Percentiles rank a stretch among this genome's conserved stretches.
Evolutionary conservation across 805 yeast genomes (phyloP).

Genomic region (Brettanomyces naardenensis): DNA sequence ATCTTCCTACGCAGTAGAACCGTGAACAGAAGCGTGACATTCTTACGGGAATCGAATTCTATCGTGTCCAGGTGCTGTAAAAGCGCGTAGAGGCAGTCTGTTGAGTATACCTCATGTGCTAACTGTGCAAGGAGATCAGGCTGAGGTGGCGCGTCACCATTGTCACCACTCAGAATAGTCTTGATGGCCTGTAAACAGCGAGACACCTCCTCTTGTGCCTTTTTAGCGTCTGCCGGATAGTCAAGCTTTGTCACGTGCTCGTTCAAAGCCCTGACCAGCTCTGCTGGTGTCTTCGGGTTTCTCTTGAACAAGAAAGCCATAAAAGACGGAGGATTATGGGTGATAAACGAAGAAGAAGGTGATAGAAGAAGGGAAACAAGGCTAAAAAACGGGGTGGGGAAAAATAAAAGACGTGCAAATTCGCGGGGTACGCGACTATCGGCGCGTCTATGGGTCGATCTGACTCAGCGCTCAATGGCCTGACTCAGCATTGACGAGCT

Average conservation of each 20-base stretch:
- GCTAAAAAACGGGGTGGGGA: neutral
- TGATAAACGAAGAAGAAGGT: neutral
- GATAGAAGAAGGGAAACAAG: neutral
- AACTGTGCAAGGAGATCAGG: slow-evolving; percentile 70
- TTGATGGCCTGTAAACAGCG: slow-evolving; percentile 59
- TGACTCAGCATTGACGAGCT: no score
- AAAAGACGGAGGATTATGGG: neutral
- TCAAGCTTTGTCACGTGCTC: slow-evolving; percentile 68
- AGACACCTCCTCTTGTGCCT: slow-evolving; percentile 64
- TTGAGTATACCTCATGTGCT: slow-evolving; percentile 69
- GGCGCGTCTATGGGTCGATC: no score
- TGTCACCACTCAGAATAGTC: slow-evolving; percentile 45
- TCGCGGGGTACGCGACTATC: no score
- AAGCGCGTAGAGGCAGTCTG: slow-evolving; percentile 60
- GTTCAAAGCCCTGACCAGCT: slow-evolving; percentile 64
- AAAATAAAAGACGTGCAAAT: no score
- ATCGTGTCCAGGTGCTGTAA: slow-evolving; percentile 52
- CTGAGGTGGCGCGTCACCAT: slow-evolving; percentile 26
- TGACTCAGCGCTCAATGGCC: no score
- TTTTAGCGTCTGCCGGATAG: slow-evolving; percentile 29
- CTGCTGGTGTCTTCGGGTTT: slow-evolving; percentile 84
- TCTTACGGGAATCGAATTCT: slow-evolving; percentile 88
- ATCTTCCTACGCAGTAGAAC: slow-evolving; percentile 72
- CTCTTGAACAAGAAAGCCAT: slow-evolving; percentile 92
- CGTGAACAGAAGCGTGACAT: slow-evolving; percentile 64